Evolutionary conservation across 2,329 filamentous ascomycete genomes (phyloP), one percentile per base, ranked within the genome.

Genomic region (Pestalotiopsis sp.): DNA sequence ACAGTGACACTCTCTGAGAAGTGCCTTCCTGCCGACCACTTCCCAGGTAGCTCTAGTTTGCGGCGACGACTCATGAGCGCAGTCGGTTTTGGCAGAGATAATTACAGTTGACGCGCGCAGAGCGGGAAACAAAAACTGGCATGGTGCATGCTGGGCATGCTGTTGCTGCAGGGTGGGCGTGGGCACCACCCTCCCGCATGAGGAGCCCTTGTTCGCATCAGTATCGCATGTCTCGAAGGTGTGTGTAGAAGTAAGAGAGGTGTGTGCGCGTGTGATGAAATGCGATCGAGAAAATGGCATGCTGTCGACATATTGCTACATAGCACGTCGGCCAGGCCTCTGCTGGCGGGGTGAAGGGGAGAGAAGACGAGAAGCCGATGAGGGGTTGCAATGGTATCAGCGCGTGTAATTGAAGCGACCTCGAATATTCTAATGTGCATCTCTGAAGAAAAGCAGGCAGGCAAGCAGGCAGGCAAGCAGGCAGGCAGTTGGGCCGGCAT

Each of bases 111-210:
- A 66, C 45, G 63, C 63, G 63, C 63, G 63, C 36, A 41, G 36
- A 66, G 63, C 63, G 63, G 63, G 63, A 57, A 66, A 66, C 49
- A 66, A 66, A 66, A 57, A 66, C 49, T 52, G 38, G n/a, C 23
- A 45, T 45, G 61, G 36, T 38, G 38, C 61, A 64, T 27, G 57
- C 31, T 36, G 31, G 31, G 31, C 31, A 36, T 36, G 25, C 41
- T 64, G 61, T 39, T 64, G 20, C 61, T 66, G 49, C 63, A 66
- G 63, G 63, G 62, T 66, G 63, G 17, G 27, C 63, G 52, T 66
- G 63, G 41, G 52, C 63, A 66, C 63, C 25, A 66, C 63, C 63
- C 25, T 17, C 45, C 63, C 52, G 63, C 63, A 66, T 66, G n/a
- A 31, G 9, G 27, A 9, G 12, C 63, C 63, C 63, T 52, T 66